Evolutionary conservation across 192 early-diverging fungal genomes (phyloP).

Genomic region (Bifiguratus adelaidae): DNA sequence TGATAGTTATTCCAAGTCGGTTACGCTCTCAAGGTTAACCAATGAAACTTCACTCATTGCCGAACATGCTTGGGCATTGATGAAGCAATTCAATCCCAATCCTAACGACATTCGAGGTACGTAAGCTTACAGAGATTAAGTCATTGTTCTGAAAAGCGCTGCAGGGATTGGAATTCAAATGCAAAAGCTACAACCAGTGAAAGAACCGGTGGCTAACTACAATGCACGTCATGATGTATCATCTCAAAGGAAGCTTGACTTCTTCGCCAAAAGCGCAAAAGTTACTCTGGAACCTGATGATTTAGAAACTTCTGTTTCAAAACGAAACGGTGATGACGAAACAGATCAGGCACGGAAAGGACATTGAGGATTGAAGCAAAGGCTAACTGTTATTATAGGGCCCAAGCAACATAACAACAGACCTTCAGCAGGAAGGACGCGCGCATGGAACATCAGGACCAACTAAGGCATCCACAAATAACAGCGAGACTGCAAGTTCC

Average conservation of each 20-base stretch:
- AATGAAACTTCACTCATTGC: constrained; percentile 29
- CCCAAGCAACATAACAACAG: too few relatives aligned
- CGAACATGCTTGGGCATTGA: constrained; percentile 15
- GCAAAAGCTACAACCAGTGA: too few relatives aligned
- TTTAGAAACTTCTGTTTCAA: too few relatives aligned
- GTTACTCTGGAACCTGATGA: neutral
- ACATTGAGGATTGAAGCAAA: too few relatives aligned
- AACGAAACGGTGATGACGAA: too few relatives aligned
- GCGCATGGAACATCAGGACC: too few relatives aligned
- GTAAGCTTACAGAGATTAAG: neutral
- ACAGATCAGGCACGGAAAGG: too few relatives aligned
- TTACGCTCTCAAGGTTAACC: constrained; percentile 30
- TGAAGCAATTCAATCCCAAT: constrained; percentile 23
- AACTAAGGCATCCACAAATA: too few relatives aligned
- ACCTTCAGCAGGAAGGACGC: too few relatives aligned
- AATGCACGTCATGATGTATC: neutral
- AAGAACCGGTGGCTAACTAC: constrained; percentile 6
- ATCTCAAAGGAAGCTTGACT: neutral
- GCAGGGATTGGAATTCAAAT: constrained; percentile 42
- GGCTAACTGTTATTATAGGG: too few relatives aligned
- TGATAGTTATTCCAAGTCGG: constrained; percentile 45
- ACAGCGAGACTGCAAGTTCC: too few relatives aligned
- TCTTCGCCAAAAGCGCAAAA: neutral
- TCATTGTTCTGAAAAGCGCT: neutral
- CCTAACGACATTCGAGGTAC: constrained; percentile 32